phyloP scores from a whole-genome alignment of 495 filamentous ascomycete genomes.

The Viridothelium virens region DNA sequence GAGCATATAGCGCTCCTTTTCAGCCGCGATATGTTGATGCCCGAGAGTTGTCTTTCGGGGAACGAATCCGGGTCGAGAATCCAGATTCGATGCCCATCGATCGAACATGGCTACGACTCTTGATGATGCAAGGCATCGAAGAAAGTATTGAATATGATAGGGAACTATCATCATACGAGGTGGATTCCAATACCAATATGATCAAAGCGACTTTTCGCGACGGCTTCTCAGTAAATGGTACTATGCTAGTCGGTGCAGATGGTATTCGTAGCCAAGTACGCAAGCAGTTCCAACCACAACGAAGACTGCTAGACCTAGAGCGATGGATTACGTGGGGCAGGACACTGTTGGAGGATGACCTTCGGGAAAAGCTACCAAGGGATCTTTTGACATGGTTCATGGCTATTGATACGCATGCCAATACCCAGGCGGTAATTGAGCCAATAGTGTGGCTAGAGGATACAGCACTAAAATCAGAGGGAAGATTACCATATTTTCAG shows the following conservation, averaged over 20 bases:
- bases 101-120: conserved; percentile 10
- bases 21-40: conserved; percentile 15
- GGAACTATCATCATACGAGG: conserved; percentile 13
- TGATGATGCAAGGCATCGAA: conserved; percentile 10
- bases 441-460: background rate
- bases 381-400: conserved; percentile 2
- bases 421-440: conserved; percentile 4
- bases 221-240: conserved; percentile 33
- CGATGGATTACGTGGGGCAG: conserved; percentile 29
- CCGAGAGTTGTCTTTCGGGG: conserved; percentile 3
- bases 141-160: conserved; percentile 16
- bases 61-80: background rate
- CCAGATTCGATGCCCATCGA: conserved; percentile 14
- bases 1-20: conserved; percentile 12
- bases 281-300: conserved; percentile 39
- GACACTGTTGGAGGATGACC: background rate
- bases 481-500: background rate
- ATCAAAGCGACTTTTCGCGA: conserved; percentile 35
- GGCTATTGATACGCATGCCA: background rate
- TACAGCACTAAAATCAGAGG: background rate
- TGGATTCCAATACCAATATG: background rate
- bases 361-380: background rate
- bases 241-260: conserved; percentile 43
- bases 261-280: conserved; percentile 38
- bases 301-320: conserved; percentile 38